Base-by-base conservation (phyloP, 1,284 basidiomycete genomes). In the Xerocomus nothofagi region DNA sequence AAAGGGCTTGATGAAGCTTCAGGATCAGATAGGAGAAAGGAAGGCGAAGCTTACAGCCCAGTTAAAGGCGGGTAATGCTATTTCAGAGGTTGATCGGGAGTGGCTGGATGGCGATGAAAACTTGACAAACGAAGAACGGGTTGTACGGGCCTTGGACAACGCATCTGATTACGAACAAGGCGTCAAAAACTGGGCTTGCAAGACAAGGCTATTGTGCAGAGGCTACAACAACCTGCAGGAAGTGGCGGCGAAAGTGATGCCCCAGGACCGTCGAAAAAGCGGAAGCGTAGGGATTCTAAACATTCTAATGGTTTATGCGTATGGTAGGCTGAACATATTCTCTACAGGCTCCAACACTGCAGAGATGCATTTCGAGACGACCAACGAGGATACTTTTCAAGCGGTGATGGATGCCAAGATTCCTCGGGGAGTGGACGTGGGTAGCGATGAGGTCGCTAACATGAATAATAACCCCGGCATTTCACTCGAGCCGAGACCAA, bases 61-160 rank as follows among this genome's bases (percentile, higher is more conserved):
- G 3, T 18, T 53, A 3, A 37, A 39, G 9, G 51, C 51, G 24
- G 18, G 45, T 2, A 1, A 26, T 9, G 2, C 32, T 0, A 44
- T 53, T 9, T 48, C 30, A 1, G 36, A 53, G 7, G 3, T 11
- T 26, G 47, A 57, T 33, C 4, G 54, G 9, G 30, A 38, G 0
- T 57, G 43, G 55, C 12, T 57, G 0, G 49, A 57, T 29, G 6
- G 14, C 45, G 36, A 18, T 21, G 49, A 42, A 1, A 57, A 57
- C 17, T 9, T 57, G 3, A 6, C 52, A 3, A 32, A 57, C 32
- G 39, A 57, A 34, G 47, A 45, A n/a, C 0, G 14, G 3, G 14
- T 54, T 1, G 32, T 57, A 1, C 36, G 51, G 2, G 0, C 8
- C 11, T 41, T 57, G 21, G 36, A 46, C 0, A 5, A 10, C 10